phyloP scores from a whole-genome alignment of 139 green algal species.

The Auxenochlorella protothecoides region DNA sequence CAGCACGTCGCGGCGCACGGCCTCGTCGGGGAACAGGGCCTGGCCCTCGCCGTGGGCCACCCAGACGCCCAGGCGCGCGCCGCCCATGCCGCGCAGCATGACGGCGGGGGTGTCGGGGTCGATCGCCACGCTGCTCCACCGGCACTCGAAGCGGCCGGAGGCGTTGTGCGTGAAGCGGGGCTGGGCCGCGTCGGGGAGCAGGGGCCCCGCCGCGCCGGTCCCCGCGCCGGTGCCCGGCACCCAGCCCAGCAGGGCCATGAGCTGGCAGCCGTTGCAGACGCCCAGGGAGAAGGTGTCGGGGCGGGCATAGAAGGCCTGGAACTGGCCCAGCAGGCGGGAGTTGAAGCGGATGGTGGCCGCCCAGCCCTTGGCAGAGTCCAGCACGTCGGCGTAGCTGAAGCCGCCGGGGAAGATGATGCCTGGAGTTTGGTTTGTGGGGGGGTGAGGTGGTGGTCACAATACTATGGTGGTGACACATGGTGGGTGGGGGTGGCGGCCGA shows the following conservation, averaged over 20 bases:
- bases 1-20: conserved; percentile 50
- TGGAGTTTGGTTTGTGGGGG: neutral
- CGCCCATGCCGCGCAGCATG: conserved; percentile 68
- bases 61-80: conserved; percentile 84
- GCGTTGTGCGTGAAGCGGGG: conserved; percentile 96
- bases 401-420: conserved; percentile 81
- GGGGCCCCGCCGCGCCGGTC: neutral
- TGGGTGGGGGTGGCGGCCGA: too few relatives aligned
- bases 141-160: conserved; percentile 73
- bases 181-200: conserved; percentile 66
- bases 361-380: conserved; percentile 97
- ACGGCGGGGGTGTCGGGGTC: conserved; percentile 66
- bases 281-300: conserved; percentile 91
- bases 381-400: conserved; percentile 91
- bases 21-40: conserved; percentile 78
- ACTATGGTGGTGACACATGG: too few relatives aligned
- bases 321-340: conserved; percentile 63
- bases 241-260: conserved; percentile 98
- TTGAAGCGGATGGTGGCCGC: conserved; percentile 93
- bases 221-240: conserved; percentile 56
- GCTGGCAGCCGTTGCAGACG: conserved; percentile 98
- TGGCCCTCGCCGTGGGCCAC: conserved; percentile 91
- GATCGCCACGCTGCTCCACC: conserved; percentile 71
- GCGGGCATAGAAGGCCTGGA: conserved; percentile 61
- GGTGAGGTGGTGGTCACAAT: too few relatives aligned